phyloP scores from a whole-genome alignment of 768 basidiomycete species.

The Agrocybe chaxingu region DNA sequence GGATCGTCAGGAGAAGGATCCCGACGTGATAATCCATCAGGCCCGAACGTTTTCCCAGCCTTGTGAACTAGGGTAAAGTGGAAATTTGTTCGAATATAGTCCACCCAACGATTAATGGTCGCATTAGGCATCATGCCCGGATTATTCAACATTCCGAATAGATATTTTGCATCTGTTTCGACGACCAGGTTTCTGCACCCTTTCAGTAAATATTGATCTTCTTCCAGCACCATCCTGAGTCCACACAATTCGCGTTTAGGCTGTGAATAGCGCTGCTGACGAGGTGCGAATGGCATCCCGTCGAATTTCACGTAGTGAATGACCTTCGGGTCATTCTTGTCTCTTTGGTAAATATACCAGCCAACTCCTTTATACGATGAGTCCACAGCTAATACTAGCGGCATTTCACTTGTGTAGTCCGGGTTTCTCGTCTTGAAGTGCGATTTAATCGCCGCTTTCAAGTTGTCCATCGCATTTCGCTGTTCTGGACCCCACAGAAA shows the following conservation, averaged over 20 bases:
- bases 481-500: no score
- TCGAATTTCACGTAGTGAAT: no score
- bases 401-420: no score
- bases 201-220: conserved; percentile 14
- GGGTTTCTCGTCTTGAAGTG: no score
- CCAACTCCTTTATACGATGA: no score
- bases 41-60: conserved; percentile 21
- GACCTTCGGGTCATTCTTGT: no score
- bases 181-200: conserved; percentile 26
- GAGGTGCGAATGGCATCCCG: no score
- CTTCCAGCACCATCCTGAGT: conserved; percentile 21
- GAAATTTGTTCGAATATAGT: conserved; percentile 25
- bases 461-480: no score
- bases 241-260: conserved; percentile 40
- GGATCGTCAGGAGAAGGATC: conserved; percentile 12
- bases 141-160: conserved; percentile 31
- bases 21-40: conserved; percentile 29
- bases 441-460: no score
- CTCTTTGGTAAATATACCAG: no score
- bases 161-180: conserved; percentile 29
- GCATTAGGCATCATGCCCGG: conserved; percentile 31
- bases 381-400: no score
- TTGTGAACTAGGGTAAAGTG: conserved; percentile 29
- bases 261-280: conserved; percentile 25
- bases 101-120: conserved; percentile 34